Evolutionary conservation across 2,329 filamentous ascomycete species (phyloP), one percentile per base, ranked within the genome.

Genomic region (Aspergillus latus): DNA sequence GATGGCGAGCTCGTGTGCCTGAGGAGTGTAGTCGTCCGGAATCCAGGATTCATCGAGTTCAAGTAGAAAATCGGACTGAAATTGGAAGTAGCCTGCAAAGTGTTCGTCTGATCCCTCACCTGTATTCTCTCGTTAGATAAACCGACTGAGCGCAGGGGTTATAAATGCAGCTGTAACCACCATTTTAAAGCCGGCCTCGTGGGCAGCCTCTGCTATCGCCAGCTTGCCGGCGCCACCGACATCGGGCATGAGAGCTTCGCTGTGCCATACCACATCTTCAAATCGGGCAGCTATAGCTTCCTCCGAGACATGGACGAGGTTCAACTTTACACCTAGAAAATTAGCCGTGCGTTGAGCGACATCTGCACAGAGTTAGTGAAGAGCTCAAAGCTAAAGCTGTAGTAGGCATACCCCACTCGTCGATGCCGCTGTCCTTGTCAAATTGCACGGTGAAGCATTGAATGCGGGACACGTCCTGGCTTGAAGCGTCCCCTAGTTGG

Each of bases 21-120:
- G 21, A 21, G 21, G 21, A 21, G 21, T 21, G 21, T 21, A 28
- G 21, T 49, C 16, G 1, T 45, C 40, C 2, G 7, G 29, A 34
- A 43, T 42, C 66, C 67, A 70, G 11, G 74, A 57, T 4, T 47
- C 46, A 60, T 84, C 82, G 1, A 74, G 61, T 60, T 83, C 81
- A 8, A 75, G 73, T 1, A 85, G 71, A 50, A 74, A 77, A 47
- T 84, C 80, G 1, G 73, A 66, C 0, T 74, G 62, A 51, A 79
- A 79, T 44, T 73, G 67, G 0, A 71, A 66, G 58, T 84, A 85
- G 29, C 82, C 82, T 1, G 71, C 77, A 62, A 84, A 84, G 47
- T 78, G 73, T 68, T 84, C 82, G 59, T 84, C 82, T 9, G 79
- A 68, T 3, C 80, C 80, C 62, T 82, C 79, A n/a, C 77, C 76